Evolutionary conservation across 441 rosid species (phyloP).

Genomic region (Capsella rubella): DNA sequence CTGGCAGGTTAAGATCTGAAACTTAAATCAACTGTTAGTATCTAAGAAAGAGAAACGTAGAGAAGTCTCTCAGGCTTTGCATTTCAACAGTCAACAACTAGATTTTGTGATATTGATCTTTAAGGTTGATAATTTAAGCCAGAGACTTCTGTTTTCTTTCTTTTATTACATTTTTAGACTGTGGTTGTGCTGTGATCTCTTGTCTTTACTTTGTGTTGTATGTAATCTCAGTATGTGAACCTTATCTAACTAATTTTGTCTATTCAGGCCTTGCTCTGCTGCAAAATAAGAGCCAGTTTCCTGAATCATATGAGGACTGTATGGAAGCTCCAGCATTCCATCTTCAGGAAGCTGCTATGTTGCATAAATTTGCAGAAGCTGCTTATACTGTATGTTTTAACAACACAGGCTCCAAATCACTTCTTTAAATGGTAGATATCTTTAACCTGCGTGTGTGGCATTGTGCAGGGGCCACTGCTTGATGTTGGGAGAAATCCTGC

Average conservation of each 20-base stretch:
- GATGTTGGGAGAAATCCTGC: slow-evolving; percentile 89
- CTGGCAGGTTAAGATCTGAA: slow-evolving; percentile 65
- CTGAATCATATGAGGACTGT: slow-evolving; percentile 52
- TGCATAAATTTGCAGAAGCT: slow-evolving; percentile 93
- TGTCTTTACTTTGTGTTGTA: not conserved
- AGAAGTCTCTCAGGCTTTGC: slow-evolving; percentile 1
- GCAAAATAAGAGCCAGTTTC: slow-evolving; percentile 58
- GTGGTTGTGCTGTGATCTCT: not conserved
- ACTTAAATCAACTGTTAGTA: not conserved
- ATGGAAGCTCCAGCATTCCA: slow-evolving; percentile 67
- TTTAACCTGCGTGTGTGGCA: slow-evolving; percentile 30
- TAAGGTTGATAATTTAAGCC: not conserved
- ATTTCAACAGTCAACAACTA: not conserved
- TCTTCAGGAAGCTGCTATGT: slow-evolving; percentile 67
- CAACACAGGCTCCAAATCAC: slow-evolving; percentile 2
- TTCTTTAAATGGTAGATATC: not conserved
- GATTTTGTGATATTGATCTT: not conserved
- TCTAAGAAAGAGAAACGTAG: not conserved
- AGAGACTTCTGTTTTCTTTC: slow-evolving; percentile 4
- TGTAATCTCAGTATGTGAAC: slow-evolving; percentile 18
- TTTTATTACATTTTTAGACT: too few relatives aligned
- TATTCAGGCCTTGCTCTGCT: slow-evolving; percentile 87
- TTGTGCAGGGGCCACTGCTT: slow-evolving; percentile 85
- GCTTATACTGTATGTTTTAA: slow-evolving; percentile 75
- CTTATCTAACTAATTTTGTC: slow-evolving; percentile 20